These are phyloP conservation scores for Neofusicoccum laricinum DNA, from an alignment of 2,329 filamentous ascomycete genomes.

Conservation along the genomic window DNA sequence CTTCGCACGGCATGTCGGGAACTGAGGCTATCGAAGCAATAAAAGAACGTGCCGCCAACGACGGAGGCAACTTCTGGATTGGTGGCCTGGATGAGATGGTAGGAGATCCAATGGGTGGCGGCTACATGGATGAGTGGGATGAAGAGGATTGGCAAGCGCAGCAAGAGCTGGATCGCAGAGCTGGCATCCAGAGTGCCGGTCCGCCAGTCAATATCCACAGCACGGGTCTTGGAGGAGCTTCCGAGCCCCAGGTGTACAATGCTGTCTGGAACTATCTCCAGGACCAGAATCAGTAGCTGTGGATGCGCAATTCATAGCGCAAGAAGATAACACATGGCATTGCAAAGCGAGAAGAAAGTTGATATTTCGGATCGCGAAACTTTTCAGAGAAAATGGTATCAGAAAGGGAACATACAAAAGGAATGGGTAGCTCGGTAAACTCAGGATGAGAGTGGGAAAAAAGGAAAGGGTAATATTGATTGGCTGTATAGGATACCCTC, in stretches of 20 bases:
- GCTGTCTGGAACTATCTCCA: slow-evolving; percentile 11
- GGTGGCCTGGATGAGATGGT: slow-evolving; percentile 29
- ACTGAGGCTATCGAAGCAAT: slow-evolving; percentile 37
- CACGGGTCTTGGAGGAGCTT: neutral
- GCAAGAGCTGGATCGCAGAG: slow-evolving; percentile 12
- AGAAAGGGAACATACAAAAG: neutral
- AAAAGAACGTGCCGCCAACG: slow-evolving; percentile 38
- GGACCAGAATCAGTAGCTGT: neutral
- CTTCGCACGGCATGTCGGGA: slow-evolving; percentile 37
- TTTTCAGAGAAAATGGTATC: neutral
- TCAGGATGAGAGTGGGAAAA: neutral
- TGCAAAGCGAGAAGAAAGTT: too few species aligned
- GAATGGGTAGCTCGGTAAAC: neutral
- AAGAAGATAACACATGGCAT: too few species aligned
- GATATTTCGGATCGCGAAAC: neutral
- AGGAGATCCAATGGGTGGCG: neutral
- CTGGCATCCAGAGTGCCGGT: neutral
- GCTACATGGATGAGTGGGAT: neutral
- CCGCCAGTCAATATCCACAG: neutral
- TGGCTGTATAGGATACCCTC: slow-evolving; percentile 1
- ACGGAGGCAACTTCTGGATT: slow-evolving; percentile 47
- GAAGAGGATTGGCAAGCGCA: slow-evolving; percentile 5
- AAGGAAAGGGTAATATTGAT: neutral
- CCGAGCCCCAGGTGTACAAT: neutral
- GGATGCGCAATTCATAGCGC: too few species aligned